These are phyloP conservation scores for Agapanthus africanus DNA, from an alignment of 106 monocot species.

Conservation along the genomic window DNA sequence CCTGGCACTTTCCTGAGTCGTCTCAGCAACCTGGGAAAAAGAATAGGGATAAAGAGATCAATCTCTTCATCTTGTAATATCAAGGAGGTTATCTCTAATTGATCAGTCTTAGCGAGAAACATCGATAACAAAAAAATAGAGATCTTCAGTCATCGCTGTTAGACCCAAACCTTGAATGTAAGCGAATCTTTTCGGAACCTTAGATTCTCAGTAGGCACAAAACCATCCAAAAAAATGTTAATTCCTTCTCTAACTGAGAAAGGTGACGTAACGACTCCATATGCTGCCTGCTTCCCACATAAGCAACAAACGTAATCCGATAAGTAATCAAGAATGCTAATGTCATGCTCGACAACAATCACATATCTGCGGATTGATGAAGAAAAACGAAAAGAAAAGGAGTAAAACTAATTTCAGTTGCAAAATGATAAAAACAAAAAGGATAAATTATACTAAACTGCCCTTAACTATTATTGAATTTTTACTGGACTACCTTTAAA, in stretches of 20 bases:
- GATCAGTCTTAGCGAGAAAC: too few species aligned
- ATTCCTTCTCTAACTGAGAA: slow-evolving; percentile 97
- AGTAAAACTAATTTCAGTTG: background rate
- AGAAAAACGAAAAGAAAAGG: slow-evolving; percentile 4
- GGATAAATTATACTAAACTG: too few species aligned
- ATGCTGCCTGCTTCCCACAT: slow-evolving; percentile 90
- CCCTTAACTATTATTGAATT: too few species aligned
- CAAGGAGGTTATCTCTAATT: too few species aligned
- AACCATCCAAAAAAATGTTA: slow-evolving; percentile 89
- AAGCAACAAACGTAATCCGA: slow-evolving; percentile 96
- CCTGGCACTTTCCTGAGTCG: too few species aligned
- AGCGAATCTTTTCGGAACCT: slow-evolving; percentile 87
- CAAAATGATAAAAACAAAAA: background rate
- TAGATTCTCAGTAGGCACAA: slow-evolving; percentile 90
- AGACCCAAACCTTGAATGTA: slow-evolving; percentile 83
- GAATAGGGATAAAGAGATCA: too few species aligned
- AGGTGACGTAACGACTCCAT: slow-evolving; percentile 91
- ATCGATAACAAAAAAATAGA: too few species aligned
- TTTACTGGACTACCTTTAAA: too few species aligned
- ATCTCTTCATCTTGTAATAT: too few species aligned
- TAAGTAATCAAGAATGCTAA: slow-evolving; percentile 89
- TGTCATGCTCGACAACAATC: slow-evolving; percentile 97
- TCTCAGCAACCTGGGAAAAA: too few species aligned
- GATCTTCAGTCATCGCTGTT: too few species aligned
- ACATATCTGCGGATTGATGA: slow-evolving; percentile 56